Base-by-base conservation (phyloP, 2,329 filamentous ascomycete genomes). In the Aspergillus piperis region DNA sequence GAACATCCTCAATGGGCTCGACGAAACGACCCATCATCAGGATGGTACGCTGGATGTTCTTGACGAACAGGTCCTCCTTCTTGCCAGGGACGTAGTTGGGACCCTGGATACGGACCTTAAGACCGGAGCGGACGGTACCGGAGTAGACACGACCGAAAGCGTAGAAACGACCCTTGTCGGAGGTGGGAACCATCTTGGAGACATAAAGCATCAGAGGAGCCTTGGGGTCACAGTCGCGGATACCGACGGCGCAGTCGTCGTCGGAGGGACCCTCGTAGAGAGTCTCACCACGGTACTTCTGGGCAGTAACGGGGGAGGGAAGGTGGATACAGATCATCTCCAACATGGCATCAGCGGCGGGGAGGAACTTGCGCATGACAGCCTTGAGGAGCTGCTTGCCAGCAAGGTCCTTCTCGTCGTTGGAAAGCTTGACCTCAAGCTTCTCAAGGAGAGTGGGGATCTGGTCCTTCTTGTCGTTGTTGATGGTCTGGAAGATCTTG, bases 311-410 rank as follows among this genome's bases (percentile, higher is more conserved):
- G 78, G 95, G 95, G 69, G 95, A 98, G 75, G 95, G 95, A 76
- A 99, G 87, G 83, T 99, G 95, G 77, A 99, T 90, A 84, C 98
- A 94, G 92, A 99, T 96, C 95, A 99, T 99, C 88, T 99, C 95
- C 80, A 99, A 83, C 70, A 99, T 90, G 74, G 94, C 96, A 82
- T 99, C 95, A 71, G 95, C 95, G 75, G 95, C 95, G 71, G 95
- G 95, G 78, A 99, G 85, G 91, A 98, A 99, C 79, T 96, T 97
- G 80, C 91, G 88, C 94, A 99, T 97, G 83, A 98, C 87, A 74
- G 91, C 87, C 90, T 98, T 99, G 78, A 99, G 90, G 69, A 99
- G 90, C 81, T 89, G 86, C 89, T 99, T 99, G 87, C 93, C 94
- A 83, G 96, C 92, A 81, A 95, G 90, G 58, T 96, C 91, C 77